Base-by-base conservation (phyloP, 345 rosid species). In the Luvunga scandens region DNA sequence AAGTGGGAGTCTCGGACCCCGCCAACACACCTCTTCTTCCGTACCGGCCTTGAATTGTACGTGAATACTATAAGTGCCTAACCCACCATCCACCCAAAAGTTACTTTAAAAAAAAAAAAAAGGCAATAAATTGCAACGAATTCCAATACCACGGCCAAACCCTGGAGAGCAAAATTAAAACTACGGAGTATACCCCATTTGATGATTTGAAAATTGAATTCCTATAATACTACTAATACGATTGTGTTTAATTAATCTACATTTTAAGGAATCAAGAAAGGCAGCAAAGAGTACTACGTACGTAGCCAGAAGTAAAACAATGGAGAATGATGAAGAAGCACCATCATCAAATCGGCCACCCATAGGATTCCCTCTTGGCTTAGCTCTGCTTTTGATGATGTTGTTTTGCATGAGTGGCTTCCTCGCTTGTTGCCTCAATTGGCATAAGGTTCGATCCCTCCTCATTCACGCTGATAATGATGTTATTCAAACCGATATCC, bases 331-430 rank as follows among this genome's bases (percentile, higher is more conserved):
- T 53, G 22, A 53, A 28, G 79, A 76, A 4, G 71, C 69, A 30
- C 19, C 80, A 38, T 21, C 48, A 36, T 30, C 77, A 14, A 63
- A 6, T 39, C 79, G 84, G 45, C 85, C 87, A 5, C 63, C 78
- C 12, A 53, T 88, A 42, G 76, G 80, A n/a, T 86, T 86, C 34
- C 91, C 86, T 61, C 63, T 88, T 10, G 89, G 87, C 22, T 75
- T 84, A 14, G 83, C 75, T 38, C 77, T 88, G 72, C 78, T 86
- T 31, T n/a, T 84, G 57, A 1, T 81, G 38, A 22, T 73, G 36
- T 73, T 88, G 30, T 56, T 81, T 7, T 34, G 79, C 73, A 83
- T 83, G 78, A 79, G 85, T 66, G 75, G 66, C 0, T 9, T 81
- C 36, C 78, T 84, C 74, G 16, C 72, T 71, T 78, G 87, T 65